These are phyloP conservation scores for Millerozyma miso DNA, from an alignment of 805 yeast species.

Conservation along the genomic window DNA sequence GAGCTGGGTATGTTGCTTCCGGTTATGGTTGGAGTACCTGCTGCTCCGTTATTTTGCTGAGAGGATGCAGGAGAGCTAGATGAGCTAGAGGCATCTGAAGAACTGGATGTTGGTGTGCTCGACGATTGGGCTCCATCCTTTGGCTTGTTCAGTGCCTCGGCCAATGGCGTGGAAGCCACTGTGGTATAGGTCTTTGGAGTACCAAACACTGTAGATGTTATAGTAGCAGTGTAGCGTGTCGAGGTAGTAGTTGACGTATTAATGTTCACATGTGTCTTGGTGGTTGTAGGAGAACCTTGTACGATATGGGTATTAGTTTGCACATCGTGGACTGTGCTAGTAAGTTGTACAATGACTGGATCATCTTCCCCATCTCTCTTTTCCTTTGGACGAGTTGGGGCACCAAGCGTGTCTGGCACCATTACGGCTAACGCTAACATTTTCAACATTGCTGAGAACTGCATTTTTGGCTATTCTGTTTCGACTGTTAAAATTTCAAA, in stretches of 20 bases:
- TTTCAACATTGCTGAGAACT: constrained; percentile 20
- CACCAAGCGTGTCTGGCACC: constrained; percentile 16
- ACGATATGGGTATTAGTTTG: constrained; percentile 32
- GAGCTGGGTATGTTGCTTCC: constrained; percentile 21
- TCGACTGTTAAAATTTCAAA: background rate
- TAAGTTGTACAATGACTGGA: constrained; percentile 28
- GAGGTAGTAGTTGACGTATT: constrained; percentile 33
- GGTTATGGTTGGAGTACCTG: constrained; percentile 26
- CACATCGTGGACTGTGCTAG: constrained; percentile 31
- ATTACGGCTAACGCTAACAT: constrained; percentile 17
- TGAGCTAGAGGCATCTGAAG: constrained; percentile 7
- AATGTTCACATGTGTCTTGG: constrained; percentile 24
- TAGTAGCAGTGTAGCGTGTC: constrained; percentile 41
- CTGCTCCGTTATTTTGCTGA: constrained; percentile 10
- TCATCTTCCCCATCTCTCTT: constrained; percentile 21
- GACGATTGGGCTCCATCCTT: constrained; percentile 7
- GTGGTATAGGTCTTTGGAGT: constrained; percentile 33
- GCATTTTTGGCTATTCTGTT: constrained; percentile 16
- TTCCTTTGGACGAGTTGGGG: constrained; percentile 13
- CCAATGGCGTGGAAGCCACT: constrained; percentile 28
- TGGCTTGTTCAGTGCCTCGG: constrained; percentile 10
- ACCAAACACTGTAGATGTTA: constrained; percentile 40
- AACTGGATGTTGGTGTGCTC: constrained; percentile 9
- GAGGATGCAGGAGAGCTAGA: constrained; percentile 10
- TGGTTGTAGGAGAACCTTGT: constrained; percentile 21